A percentile compares a stretch with the other conserved stretches of the same genome.
phyloP scores from a whole-genome alignment of 179 eudicot species.

The Corrigiola litoralis region DNA sequence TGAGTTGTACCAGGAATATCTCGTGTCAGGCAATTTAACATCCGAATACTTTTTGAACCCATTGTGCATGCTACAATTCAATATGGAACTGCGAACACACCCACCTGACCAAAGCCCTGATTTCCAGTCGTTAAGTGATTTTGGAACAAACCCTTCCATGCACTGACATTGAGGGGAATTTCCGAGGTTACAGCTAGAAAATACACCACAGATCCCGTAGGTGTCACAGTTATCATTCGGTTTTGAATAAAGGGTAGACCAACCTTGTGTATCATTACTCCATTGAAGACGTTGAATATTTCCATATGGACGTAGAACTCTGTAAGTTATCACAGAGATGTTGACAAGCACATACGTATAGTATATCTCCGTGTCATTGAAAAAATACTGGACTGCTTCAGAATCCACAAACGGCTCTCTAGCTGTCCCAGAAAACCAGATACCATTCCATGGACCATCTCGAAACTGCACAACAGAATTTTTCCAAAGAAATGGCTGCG shows the following conservation, averaged over 20 bases:
- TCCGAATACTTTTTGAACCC: constrained; percentile 23
- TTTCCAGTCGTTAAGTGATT: constrained; percentile 21
- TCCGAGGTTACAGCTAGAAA: constrained; percentile 27
- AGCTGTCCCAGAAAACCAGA: constrained; percentile 19
- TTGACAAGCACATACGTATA: background rate
- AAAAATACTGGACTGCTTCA: constrained; percentile 9
- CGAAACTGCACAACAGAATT: constrained; percentile 14
- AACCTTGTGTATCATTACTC: constrained; percentile 2
- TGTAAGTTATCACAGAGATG: constrained; percentile 13
- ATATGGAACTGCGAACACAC: constrained; percentile 27
- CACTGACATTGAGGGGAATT: constrained; percentile 25
- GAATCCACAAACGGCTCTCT: constrained; percentile 22
- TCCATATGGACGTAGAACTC: constrained; percentile 13
- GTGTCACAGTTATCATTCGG: constrained; percentile 22
- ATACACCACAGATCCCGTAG: constrained; percentile 33
- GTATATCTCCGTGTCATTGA: background rate
- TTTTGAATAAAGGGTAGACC: constrained; percentile 9
- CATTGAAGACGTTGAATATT: too few species aligned
- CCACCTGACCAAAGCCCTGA: constrained; percentile 30
- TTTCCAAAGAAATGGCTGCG: constrained; percentile 21
- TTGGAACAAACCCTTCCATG: constrained; percentile 31
- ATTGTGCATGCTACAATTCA: constrained; percentile 27
- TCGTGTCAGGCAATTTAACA: constrained; percentile 35
- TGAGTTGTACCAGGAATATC: constrained; percentile 15
- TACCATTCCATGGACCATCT: constrained; percentile 32